Conservation (phyloP, 352 stramenopile genomes). For the Globisporangium abappressorium region DNA sequence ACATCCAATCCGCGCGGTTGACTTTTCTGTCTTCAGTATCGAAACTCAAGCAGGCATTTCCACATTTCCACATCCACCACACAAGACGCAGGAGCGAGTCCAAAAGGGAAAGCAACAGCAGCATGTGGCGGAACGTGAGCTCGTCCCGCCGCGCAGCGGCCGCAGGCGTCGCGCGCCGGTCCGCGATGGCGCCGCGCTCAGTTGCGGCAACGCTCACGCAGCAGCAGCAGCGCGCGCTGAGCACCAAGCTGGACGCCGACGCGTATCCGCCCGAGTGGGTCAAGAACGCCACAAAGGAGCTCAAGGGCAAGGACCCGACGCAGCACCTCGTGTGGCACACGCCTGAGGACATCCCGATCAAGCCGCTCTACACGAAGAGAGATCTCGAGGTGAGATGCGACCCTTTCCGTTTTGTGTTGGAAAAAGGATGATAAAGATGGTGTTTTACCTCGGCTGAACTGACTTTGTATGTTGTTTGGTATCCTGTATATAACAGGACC, state of each 20-base stretch:
- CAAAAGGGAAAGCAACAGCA: neutral
- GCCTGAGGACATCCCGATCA: conserved; percentile 93
- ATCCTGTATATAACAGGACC: conserved; percentile 21
- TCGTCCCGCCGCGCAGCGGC: conserved; percentile 8
- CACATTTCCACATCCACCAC: conserved; percentile 1
- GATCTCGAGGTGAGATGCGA: conserved; percentile 50
- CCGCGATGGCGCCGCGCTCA: neutral
- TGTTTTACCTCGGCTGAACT: neutral
- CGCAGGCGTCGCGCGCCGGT: neutral
- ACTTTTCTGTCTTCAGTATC: conserved; percentile 4
- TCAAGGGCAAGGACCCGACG: conserved; percentile 76
- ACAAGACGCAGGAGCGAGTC: neutral
- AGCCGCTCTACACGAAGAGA: conserved; percentile 92
- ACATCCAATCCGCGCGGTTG: neutral
- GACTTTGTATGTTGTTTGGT: neutral
- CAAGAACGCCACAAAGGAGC: conserved; percentile 72
- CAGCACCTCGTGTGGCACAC: conserved; percentile 77
- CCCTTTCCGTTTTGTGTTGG: neutral
- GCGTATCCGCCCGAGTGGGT: conserved; percentile 48
- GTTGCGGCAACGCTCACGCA: neutral
- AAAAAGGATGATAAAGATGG: neutral
- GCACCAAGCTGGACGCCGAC: conserved; percentile 30
- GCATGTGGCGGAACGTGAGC: conserved; percentile 8
- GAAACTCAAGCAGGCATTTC: neutral
- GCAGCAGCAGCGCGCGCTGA: conserved; percentile 22